Percentiles rank a stretch among this genome's conserved stretches.
Conservation (phyloP, 2,329 filamentous ascomycete genomes). For the Coniosporium tulheliwenetii region DNA sequence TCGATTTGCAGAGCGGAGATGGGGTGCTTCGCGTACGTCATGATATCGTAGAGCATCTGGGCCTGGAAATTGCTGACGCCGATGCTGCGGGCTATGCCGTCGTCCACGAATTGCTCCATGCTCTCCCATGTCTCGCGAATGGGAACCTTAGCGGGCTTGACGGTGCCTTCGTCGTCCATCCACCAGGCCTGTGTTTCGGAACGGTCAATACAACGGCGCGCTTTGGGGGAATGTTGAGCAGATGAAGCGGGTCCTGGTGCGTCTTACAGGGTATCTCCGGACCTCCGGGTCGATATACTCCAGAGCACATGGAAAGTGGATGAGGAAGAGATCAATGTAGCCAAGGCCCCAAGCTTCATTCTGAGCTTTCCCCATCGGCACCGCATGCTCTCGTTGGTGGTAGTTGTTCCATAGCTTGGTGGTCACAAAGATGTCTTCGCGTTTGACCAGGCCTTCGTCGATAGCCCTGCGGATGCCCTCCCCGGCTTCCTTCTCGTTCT, state of each 20-base stretch:
- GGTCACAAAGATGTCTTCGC: conserved; percentile 49
- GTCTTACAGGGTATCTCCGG: conserved; percentile 17
- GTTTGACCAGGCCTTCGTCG: conserved; percentile 45
- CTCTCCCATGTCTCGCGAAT: conserved; percentile 37
- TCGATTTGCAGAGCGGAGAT: conserved; percentile 37
- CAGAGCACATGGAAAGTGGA: conserved; percentile 49
- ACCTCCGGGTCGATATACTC: conserved; percentile 30
- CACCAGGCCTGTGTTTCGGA: too few relatives aligned
- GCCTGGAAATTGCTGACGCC: conserved; percentile 36
- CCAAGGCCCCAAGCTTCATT: conserved; percentile 47
- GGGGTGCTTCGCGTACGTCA: conserved; percentile 27
- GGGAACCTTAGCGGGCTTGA: conserved; percentile 27
- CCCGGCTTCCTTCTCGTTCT: conserved; percentile 60
- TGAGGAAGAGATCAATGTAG: conserved; percentile 55
- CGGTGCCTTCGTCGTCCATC: conserved; percentile 29
- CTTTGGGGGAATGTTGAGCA: too few relatives aligned
- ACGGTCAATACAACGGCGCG: too few relatives aligned
- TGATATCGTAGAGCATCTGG: conserved; percentile 29
- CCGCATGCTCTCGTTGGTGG: conserved; percentile 47
- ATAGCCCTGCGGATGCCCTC: conserved; percentile 34
- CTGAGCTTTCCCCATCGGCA: conserved; percentile 42
- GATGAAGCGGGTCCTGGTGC: too few relatives aligned
- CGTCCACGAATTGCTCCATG: conserved; percentile 17
- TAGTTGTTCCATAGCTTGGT: conserved; percentile 54
- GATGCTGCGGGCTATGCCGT: conserved; percentile 30